Conservation (phyloP, 176 grass and related monocot species). For the Canna indica region DNA sequence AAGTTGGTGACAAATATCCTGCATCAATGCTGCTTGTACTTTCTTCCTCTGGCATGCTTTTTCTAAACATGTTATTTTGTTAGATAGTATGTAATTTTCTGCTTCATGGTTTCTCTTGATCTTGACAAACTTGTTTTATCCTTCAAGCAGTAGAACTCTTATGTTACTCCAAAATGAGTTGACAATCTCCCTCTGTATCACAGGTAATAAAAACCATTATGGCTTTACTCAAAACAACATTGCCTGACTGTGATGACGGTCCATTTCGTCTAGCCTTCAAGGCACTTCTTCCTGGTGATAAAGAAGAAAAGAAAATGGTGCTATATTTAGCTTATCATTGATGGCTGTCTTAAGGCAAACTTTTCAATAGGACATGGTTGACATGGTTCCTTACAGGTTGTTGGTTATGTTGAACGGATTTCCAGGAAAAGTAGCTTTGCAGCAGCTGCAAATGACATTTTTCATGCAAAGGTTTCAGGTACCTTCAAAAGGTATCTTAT, state of each 20-base stretch:
- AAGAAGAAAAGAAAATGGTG: constrained; percentile 90
- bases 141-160: not conserved
- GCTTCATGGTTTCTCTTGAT: not conserved
- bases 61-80: not conserved
- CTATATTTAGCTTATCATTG: not conserved
- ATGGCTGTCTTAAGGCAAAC: not conserved
- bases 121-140: not conserved
- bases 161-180: not conserved
- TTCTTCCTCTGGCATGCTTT: too few species aligned
- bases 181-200: not conserved
- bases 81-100: not conserved
- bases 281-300: constrained; percentile 67
- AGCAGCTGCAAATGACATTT: constrained; percentile 65
- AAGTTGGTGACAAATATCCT: too few species aligned
- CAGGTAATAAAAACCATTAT: constrained; percentile 86
- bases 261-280: constrained; percentile 84
- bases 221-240: constrained; percentile 71
- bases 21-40: too few species aligned
- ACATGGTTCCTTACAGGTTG: constrained; percentile 34
- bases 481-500: constrained; percentile 86
- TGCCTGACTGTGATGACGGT: constrained; percentile 60
- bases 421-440: constrained; percentile 73
- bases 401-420: constrained; percentile 87
- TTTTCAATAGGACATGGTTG: not conserved
- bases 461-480: constrained; percentile 88